phyloP scores from a whole-genome alignment of 2,329 filamentous ascomycete species.

The Bipolaris cookei region DNA sequence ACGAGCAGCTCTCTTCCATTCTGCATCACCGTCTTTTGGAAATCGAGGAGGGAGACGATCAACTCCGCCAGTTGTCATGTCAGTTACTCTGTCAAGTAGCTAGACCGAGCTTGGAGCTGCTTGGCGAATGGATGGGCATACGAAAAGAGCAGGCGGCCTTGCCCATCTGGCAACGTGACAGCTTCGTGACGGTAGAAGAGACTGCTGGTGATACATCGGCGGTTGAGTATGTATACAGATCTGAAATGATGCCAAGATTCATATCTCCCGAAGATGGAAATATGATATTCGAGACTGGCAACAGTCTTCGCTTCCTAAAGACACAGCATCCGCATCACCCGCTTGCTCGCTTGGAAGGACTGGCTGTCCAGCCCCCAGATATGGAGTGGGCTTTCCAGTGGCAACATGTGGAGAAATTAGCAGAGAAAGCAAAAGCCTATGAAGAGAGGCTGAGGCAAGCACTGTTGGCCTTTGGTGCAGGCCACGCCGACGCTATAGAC shows the following conservation, averaged over 20 bases:
- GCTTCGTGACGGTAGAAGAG: slow-evolving; percentile 42
- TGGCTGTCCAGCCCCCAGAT: slow-evolving; percentile 60
- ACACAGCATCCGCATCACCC: slow-evolving; percentile 74
- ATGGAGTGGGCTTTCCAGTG: slow-evolving; percentile 75
- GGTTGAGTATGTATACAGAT: slow-evolving; percentile 68
- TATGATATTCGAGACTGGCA: slow-evolving; percentile 79
- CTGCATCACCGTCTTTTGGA: slow-evolving; percentile 50
- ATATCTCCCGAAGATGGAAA: slow-evolving; percentile 72
- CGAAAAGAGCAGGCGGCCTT: slow-evolving; percentile 47
- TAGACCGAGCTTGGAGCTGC: slow-evolving; percentile 69
- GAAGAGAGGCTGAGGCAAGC: slow-evolving; percentile 51
- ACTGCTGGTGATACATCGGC: slow-evolving; percentile 28
- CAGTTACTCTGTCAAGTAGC: slow-evolving; percentile 70
- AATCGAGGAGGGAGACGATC: slow-evolving; percentile 67
- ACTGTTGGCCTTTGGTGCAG: slow-evolving; percentile 35
- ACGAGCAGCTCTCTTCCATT: slow-evolving; percentile 49
- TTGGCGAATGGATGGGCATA: slow-evolving; percentile 78
- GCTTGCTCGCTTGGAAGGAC: slow-evolving; percentile 61
- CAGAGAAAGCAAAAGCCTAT: slow-evolving; percentile 63
- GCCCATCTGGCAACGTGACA: slow-evolving; percentile 36
- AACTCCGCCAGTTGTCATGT: slow-evolving; percentile 68
- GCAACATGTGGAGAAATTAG: slow-evolving; percentile 70
- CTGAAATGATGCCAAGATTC: slow-evolving; percentile 72
- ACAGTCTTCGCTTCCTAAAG: slow-evolving; percentile 75
- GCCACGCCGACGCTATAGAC: not conserved